Base-by-base conservation (phyloP, 495 filamentous ascomycete species). In the Aspergillus wentii region DNA sequence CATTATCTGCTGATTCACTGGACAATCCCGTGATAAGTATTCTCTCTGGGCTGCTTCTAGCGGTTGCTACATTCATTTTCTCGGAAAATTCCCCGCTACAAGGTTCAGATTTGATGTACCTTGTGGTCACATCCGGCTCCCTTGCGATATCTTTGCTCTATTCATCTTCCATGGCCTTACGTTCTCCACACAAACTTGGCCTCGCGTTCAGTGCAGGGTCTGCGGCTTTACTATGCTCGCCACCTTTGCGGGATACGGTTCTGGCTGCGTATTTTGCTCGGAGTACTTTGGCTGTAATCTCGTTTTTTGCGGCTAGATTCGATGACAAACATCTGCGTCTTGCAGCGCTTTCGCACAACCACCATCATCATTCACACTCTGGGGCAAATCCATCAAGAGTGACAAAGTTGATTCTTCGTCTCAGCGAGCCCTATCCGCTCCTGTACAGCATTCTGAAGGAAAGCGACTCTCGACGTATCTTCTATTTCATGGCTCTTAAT, bases 401-500 rank as follows among this genome's bases (percentile, higher is more conserved):
- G 33, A 85, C 85, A 14, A 76, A 68, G 10, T 71, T 83, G 28
- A 55, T 95, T 14, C 64, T 94, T 15, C 72, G 64, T 0, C 68
- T 71, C 23, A 80, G 79, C 13, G 71, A 83, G 37, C 69, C 67
- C 18, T 91, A 79, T 61, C 87, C 89, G 3, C 57, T 97, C 10
- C 43, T 95, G 10, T 80, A 94, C 41, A 81, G 86, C 40, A 88
- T 99, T 41, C 61, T 99, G 41, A 75, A 82, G 17, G 89, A 95
- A 48, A 91, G 88, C 49, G 91, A 99, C 58, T 97, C 94, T 6
- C 78, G 92, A 23, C 78, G 92, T 19, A 99, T 99, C 43, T 91
- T 94, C 51, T 99, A 97, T 65, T 98, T 98, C 41, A 95, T 94
- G 80, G 72, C 64, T 88, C 74, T 99, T 28, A 99, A 99, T 54